Evolutionary conservation across 1,284 basidiomycete species (phyloP).

Genomic region (Papiliotrema fonsecae): DNA sequence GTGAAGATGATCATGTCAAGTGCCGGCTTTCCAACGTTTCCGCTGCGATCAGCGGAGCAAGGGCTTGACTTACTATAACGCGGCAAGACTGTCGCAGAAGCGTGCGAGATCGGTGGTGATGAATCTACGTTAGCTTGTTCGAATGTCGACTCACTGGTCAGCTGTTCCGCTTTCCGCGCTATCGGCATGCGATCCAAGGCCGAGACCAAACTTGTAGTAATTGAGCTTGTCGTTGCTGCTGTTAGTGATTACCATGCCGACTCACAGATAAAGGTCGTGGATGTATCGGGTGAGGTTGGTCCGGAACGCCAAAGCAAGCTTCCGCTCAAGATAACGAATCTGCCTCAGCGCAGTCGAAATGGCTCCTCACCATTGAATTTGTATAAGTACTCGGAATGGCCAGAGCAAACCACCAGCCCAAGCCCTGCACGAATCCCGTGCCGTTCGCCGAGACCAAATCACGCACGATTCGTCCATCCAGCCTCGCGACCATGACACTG

Average conservation of each 20-base stretch:
- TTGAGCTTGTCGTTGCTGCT: constrained; percentile 50
- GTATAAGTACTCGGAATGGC: constrained; percentile 93
- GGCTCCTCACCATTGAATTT: constrained; percentile 72
- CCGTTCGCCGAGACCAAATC: constrained; percentile 85
- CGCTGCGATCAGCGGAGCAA: constrained; percentile 47
- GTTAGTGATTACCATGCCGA: not conserved
- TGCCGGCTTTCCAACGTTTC: constrained; percentile 80
- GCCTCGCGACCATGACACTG: constrained; percentile 77
- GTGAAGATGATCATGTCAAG: constrained; percentile 92
- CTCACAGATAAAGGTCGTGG: constrained; percentile 83
- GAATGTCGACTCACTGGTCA: constrained; percentile 56
- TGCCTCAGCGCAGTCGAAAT: constrained; percentile 30
- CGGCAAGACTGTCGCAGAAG: constrained; percentile 82
- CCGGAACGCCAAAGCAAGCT: constrained; percentile 75
- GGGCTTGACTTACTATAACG: constrained; percentile 67
- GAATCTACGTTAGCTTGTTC: constrained; percentile 51
- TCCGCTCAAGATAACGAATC: constrained; percentile 89
- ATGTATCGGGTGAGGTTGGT: constrained; percentile 86
- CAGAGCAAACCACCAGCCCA: constrained; percentile 84
- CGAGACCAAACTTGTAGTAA: constrained; percentile 53
- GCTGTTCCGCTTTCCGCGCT: constrained; percentile 54
- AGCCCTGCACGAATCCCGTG: constrained; percentile 73
- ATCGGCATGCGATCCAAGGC: constrained; percentile 40
- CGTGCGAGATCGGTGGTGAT: constrained; percentile 88
- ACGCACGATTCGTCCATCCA: constrained; percentile 86